phyloP scores from a whole-genome alignment of 2,329 filamentous ascomycete genomes.

The Cordyceps sp. region DNA sequence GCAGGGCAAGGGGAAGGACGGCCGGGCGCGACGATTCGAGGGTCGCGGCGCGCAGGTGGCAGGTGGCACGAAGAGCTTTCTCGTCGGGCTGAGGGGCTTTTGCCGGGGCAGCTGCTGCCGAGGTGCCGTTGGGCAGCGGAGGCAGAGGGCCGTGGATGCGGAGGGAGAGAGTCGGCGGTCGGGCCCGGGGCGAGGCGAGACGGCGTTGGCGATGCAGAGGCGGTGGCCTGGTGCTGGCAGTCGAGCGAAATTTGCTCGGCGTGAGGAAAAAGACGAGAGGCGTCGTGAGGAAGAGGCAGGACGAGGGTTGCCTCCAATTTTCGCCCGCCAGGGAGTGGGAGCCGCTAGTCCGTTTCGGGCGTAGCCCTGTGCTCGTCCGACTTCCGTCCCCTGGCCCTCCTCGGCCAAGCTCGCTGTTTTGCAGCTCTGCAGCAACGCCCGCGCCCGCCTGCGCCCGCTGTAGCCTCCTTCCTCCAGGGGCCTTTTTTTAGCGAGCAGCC shows the following conservation, averaged over 20 bases:
- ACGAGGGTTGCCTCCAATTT: slow-evolving; percentile 24
- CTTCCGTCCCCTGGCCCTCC: no score
- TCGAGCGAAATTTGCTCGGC: slow-evolving; percentile 26
- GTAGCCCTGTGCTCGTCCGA: slow-evolving; percentile 3
- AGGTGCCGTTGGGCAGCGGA: no score
- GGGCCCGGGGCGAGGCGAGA: slow-evolving; percentile 2
- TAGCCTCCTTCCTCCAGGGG: no score
- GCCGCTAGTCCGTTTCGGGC: slow-evolving; percentile 16
- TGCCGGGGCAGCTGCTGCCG: no score
- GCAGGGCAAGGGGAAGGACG: slow-evolving; percentile 14
- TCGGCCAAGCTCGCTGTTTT: no score
- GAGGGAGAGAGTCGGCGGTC: not conserved
- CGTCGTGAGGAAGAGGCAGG: slow-evolving; percentile 12
- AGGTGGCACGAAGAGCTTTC: no score
- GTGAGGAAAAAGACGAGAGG: slow-evolving; percentile 19
- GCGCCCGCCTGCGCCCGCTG: no score
- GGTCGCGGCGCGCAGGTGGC: no score
- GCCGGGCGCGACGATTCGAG: slow-evolving; percentile 27
- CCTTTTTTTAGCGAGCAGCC: no score
- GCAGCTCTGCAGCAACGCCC: no score
- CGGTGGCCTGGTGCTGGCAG: slow-evolving; percentile 23
- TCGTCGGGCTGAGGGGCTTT: no score
- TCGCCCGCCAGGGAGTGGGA: slow-evolving; percentile 23
- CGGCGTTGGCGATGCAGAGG: slow-evolving; percentile 1
- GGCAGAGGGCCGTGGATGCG: no score